phyloP scores from a whole-genome alignment of 2,329 filamentous ascomycete species.

The Xylariaceae sp. region DNA sequence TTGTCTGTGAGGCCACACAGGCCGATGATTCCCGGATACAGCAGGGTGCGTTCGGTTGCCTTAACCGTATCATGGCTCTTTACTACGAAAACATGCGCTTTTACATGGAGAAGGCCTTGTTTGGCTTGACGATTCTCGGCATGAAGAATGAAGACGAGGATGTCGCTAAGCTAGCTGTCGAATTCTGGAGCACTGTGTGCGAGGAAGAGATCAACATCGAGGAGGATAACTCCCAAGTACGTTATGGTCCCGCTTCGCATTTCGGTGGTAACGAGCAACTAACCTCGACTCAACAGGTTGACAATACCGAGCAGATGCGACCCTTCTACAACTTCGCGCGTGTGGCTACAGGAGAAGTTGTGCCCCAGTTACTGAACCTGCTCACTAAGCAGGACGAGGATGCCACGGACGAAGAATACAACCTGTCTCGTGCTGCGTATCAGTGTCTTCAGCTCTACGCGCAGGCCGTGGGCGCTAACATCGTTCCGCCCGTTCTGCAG shows the following conservation, averaged over 20 bases:
- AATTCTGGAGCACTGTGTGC: constrained; percentile 99
- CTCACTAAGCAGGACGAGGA: constrained; percentile 98
- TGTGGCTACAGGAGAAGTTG: constrained; percentile 87
- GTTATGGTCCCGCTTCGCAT: constrained; percentile 21
- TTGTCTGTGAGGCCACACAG: constrained; percentile 97
- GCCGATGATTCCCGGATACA: constrained; percentile 86
- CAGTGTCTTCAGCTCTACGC: constrained; percentile 95
- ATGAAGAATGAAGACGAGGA: constrained; percentile 99
- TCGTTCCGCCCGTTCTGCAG: constrained; percentile 78
- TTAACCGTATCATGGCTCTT: constrained; percentile 97
- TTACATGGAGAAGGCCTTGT: constrained; percentile 99
- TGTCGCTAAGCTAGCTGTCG: constrained; percentile 93
- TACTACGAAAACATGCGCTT: constrained; percentile 99
- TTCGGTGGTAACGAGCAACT: constrained; percentile 5
- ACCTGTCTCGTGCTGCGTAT: constrained; percentile 89
- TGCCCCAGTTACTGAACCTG: constrained; percentile 81
- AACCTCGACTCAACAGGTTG: constrained; percentile 40
- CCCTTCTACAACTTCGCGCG: constrained; percentile 95
- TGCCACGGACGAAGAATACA: constrained; percentile 94
- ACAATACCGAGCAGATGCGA: constrained; percentile 77
- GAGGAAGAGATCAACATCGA: constrained; percentile 98
- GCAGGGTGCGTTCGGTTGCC: constrained; percentile 90
- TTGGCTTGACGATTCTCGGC: constrained; percentile 92
- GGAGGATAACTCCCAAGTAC: constrained; percentile 82
- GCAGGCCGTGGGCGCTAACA: constrained; percentile 77